Evolutionary conservation across 768 basidiomycete species (phyloP).

Genomic region (Astraeus odoratus): DNA sequence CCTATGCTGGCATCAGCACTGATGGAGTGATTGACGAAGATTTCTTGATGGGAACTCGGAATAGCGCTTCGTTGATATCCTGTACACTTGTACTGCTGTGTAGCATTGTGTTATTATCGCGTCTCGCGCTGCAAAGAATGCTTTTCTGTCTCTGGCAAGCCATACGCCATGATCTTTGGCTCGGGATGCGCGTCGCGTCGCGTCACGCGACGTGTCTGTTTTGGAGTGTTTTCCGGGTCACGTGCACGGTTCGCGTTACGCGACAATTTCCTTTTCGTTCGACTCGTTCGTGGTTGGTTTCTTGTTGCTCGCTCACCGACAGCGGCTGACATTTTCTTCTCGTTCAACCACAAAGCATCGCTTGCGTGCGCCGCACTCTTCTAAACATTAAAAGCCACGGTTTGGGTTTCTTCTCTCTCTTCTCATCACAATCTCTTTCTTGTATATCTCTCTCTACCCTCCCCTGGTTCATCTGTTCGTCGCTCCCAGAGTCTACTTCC

Average conservation of each 20-base stretch:
- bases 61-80: too few relatives aligned
- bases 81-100: too few relatives aligned
- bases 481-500: constrained; percentile 13
- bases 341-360: constrained; percentile 12
- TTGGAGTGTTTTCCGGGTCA: constrained; percentile 28
- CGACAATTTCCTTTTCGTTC: constrained; percentile 24
- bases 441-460: constrained; percentile 12
- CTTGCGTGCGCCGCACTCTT: constrained; percentile 18
- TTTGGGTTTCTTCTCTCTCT: constrained; percentile 26
- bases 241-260: constrained; percentile 35
- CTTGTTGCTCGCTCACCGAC: constrained; percentile 19
- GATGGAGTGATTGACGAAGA: too few relatives aligned
- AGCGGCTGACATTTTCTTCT: constrained; percentile 29
- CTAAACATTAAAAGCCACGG: constrained; percentile 18
- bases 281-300: constrained; percentile 20
- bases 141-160: too few relatives aligned
- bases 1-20: too few relatives aligned
- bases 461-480: constrained; percentile 7
- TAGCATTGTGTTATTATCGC: too few relatives aligned
- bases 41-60: too few relatives aligned
- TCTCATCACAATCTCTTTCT: constrained; percentile 25
- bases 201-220: constrained; percentile 31
- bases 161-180: background rate
- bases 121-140: too few relatives aligned
- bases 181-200: background rate